Evolutionary conservation across 2,329 filamentous ascomycete genomes (phyloP).

Genomic region (Penicillium sp.): DNA sequence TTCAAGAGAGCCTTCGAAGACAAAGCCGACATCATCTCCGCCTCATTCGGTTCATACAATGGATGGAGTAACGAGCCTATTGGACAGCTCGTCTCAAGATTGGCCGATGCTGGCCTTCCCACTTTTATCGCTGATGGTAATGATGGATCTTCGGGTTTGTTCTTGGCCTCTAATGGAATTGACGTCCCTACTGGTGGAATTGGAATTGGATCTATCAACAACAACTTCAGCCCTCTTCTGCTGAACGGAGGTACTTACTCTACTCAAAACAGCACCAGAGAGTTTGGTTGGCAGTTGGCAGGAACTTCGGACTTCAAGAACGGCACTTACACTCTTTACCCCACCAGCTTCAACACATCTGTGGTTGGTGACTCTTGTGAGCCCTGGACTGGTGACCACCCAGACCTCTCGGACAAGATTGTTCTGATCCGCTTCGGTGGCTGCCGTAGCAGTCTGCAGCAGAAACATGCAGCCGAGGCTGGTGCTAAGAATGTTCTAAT

Average conservation of each 20-base stretch:
- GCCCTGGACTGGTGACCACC: slow-evolving; percentile 46
- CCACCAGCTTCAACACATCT: slow-evolving; percentile 53
- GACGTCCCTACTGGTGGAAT: slow-evolving; percentile 24
- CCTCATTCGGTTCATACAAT: slow-evolving; percentile 35
- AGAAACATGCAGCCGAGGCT: slow-evolving; percentile 52
- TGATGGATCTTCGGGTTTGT: slow-evolving; percentile 8
- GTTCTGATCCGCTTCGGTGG: slow-evolving; percentile 62
- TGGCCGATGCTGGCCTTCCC: slow-evolving; percentile 9
- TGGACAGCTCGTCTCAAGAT: slow-evolving; percentile 6
- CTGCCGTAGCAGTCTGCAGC: slow-evolving; percentile 59
- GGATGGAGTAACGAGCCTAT: slow-evolving; percentile 34
- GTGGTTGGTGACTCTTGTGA: slow-evolving; percentile 55
- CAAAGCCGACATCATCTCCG: slow-evolving; percentile 47
- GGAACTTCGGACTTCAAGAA: slow-evolving; percentile 36
- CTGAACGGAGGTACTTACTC: slow-evolving; percentile 25
- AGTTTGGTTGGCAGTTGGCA: slow-evolving; percentile 38
- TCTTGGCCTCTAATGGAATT: slow-evolving; percentile 9
- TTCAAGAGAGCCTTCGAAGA: slow-evolving; percentile 63
- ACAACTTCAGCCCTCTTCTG: slow-evolving; percentile 34
- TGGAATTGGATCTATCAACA: slow-evolving; percentile 49
- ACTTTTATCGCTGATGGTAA: slow-evolving; percentile 9
- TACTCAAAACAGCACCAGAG: slow-evolving; percentile 27
- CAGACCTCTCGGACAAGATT: slow-evolving; percentile 59
- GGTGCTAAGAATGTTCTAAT: slow-evolving; percentile 64
- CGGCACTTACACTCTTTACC: slow-evolving; percentile 50